A percentile compares a stretch with the other conserved stretches of the same genome.
phyloP scores from a whole-genome alignment of 2,329 filamentous ascomycete genomes.

The Colletotrichum zoysiae region DNA sequence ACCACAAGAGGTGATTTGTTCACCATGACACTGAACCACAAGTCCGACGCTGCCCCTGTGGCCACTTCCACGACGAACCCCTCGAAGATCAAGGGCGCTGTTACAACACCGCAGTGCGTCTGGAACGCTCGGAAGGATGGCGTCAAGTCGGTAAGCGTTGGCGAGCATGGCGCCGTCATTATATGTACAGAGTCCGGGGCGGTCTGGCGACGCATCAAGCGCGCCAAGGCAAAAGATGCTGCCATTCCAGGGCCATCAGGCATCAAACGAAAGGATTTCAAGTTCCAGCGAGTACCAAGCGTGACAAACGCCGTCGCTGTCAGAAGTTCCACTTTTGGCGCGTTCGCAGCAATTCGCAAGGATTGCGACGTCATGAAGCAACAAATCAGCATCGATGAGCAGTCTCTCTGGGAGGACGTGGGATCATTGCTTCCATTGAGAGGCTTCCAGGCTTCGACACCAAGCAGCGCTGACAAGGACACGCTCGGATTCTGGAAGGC shows the following conservation, averaged over 20 bases:
- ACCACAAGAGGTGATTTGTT: constrained; percentile 89
- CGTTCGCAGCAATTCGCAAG: constrained; percentile 87
- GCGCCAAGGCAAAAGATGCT: constrained; percentile 82
- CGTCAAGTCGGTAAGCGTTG: constrained; percentile 86
- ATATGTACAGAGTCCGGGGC: constrained; percentile 92
- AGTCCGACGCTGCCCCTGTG: constrained; percentile 69
- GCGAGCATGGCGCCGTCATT: constrained; percentile 94
- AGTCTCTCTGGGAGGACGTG: constrained; percentile 80
- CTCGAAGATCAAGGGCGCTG: constrained; percentile 85
- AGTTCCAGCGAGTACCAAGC: constrained; percentile 91
- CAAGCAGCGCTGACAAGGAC: constrained; percentile 52
- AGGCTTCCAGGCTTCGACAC: constrained; percentile 65
- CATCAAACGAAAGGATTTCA: constrained; percentile 86
- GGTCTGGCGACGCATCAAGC: constrained; percentile 90
- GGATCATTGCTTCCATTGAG: constrained; percentile 76
- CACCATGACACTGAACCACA: constrained; percentile 81
- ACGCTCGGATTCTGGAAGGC: constrained; percentile 57
- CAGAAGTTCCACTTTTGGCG: constrained; percentile 88
- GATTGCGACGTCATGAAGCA: constrained; percentile 86
- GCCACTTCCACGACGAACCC: constrained; percentile 90
- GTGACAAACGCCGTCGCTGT: constrained; percentile 88
- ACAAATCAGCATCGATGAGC: constrained; percentile 74
- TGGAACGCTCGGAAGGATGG: constrained; percentile 93
- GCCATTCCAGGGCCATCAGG: constrained; percentile 61
- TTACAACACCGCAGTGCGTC: constrained; percentile 83